Conservation (phyloP, 2,329 filamentous ascomycete genomes). For the Graphiopsis chlorocephala region DNA sequence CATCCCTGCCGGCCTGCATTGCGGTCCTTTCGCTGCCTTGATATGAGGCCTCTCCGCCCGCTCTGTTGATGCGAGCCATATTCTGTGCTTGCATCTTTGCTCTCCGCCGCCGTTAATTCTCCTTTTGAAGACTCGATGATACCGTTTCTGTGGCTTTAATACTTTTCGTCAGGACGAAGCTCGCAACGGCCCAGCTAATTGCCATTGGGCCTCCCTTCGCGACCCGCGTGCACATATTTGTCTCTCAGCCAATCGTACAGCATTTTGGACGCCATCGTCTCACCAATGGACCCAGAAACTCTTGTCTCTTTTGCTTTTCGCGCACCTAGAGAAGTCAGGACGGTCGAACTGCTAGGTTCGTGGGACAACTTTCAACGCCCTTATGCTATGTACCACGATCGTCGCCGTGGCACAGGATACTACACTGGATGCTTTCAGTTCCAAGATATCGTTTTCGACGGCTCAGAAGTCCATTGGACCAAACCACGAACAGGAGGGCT, state of each 20-base stretch:
- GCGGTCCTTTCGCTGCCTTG: slow-evolving; percentile 2
- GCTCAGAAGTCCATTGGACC: slow-evolving; percentile 53
- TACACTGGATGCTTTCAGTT: slow-evolving; percentile 90
- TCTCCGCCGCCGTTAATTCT: background rate
- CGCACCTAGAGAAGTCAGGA: slow-evolving; percentile 54
- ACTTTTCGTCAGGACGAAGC: background rate
- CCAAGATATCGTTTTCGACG: slow-evolving; percentile 79
- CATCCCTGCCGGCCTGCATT: background rate
- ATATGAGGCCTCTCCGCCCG: slow-evolving; percentile 1
- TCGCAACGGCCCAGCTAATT: background rate
- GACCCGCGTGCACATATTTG: background rate
- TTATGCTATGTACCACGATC: slow-evolving; percentile 80
- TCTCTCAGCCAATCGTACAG: background rate
- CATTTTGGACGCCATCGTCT: background rate
- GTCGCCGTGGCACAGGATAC: slow-evolving; percentile 67
- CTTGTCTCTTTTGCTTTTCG: slow-evolving; percentile 39
- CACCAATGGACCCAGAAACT: slow-evolving; percentile 23
- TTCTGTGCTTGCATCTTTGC: background rate
- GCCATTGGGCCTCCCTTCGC: background rate
- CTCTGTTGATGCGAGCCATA: background rate
- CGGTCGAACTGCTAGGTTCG: slow-evolving; percentile 80
- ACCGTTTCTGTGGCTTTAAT: background rate
- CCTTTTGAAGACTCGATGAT: background rate
- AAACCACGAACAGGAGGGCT: slow-evolving; percentile 71
- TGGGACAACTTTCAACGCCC: slow-evolving; percentile 89